Conservation (phyloP, 768 basidiomycete species). For the Tulasnella sp. region DNA sequence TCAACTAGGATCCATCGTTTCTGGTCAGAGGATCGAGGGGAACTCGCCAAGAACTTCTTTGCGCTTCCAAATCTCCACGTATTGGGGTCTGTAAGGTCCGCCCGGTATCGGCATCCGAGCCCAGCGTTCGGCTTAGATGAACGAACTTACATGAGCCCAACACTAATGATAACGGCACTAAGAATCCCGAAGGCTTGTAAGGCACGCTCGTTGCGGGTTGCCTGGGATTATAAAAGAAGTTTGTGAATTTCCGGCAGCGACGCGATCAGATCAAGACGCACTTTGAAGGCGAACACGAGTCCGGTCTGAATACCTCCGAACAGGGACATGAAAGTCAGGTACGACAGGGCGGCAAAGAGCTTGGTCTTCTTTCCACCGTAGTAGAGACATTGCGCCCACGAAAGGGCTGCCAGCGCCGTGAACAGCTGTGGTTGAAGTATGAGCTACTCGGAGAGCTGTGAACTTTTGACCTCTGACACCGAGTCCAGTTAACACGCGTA, state of each 20-base stretch:
- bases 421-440: constrained; percentile 55
- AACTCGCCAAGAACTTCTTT: constrained; percentile 31
- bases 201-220: background rate
- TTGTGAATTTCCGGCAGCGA: background rate
- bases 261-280: constrained; percentile 39
- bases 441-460: constrained; percentile 51
- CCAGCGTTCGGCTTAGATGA: background rate
- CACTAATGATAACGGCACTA: constrained; percentile 54
- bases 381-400: constrained; percentile 56
- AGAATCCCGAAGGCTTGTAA: constrained; percentile 59
- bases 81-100: constrained; percentile 52
- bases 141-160: constrained; percentile 45
- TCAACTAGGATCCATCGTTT: constrained; percentile 43
- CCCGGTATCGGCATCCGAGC: background rate
- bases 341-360: constrained; percentile 30
- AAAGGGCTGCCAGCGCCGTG: constrained; percentile 38
- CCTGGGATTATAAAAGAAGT: background rate
- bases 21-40: background rate
- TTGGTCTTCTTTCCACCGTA: constrained; percentile 51
- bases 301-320: constrained; percentile 58
- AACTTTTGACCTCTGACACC: background rate
- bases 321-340: constrained; percentile 41
- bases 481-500: background rate
- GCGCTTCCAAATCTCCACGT: constrained; percentile 63
- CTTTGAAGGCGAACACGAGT: constrained; percentile 56